Conservation (phyloP, 2,329 filamentous ascomycete genomes). For the Ophiostoma sp. region DNA sequence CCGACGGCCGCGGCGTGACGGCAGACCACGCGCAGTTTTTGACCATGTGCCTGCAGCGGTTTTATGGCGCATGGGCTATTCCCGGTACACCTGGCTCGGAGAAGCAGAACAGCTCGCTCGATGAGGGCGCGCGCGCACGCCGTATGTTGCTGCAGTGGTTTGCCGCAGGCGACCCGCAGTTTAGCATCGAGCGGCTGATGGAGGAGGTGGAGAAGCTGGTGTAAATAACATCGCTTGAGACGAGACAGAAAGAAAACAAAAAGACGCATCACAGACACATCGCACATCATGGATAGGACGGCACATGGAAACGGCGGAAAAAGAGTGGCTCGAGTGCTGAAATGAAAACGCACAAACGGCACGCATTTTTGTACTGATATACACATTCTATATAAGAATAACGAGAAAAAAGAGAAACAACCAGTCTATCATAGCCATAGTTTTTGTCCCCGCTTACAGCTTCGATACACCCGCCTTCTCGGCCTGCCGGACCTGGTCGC, state of each 20-base stretch:
- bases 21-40: conserved; percentile 86
- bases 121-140: conserved; percentile 62
- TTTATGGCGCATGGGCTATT: conserved; percentile 71
- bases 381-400: background rate
- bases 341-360: background rate
- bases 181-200: conserved; percentile 80
- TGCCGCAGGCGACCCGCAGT: conserved; percentile 71
- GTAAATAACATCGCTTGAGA: conserved; percentile 33
- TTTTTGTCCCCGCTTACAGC: conserved; percentile 36
- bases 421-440: background rate
- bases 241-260: background rate
- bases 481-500: conserved; percentile 43
- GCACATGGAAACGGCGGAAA: background rate
- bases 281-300: background rate
- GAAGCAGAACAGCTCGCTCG: conserved; percentile 40
- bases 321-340: background rate
- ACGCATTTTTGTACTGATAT: background rate
- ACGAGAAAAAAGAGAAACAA: background rate
- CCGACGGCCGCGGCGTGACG: conserved; percentile 72
- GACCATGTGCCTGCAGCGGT: conserved; percentile 89
- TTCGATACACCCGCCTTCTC: conserved; percentile 43
- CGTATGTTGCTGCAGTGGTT: conserved; percentile 79
- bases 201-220: conserved; percentile 84
- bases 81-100: conserved; percentile 37
- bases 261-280: background rate